Percentiles rank a stretch among this genome's conserved stretches.
Evolutionary conservation across 2,329 filamentous ascomycete species (phyloP).

Genomic region (Diaporthe velutina): DNA sequence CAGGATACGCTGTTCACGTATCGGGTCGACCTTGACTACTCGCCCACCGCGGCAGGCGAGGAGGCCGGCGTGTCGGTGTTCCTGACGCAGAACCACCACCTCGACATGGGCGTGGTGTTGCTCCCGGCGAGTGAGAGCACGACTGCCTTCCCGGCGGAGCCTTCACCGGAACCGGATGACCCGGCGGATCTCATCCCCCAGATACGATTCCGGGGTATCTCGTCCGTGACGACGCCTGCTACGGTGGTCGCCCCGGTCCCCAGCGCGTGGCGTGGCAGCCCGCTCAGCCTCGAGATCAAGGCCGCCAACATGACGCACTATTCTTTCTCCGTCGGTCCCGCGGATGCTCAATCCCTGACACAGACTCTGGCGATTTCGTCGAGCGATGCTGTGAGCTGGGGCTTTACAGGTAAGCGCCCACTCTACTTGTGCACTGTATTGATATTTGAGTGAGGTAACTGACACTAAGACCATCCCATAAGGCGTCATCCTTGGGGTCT

Average conservation of each 20-base stretch:
- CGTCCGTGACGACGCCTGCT: constrained; percentile 54
- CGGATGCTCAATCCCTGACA: constrained; percentile 47
- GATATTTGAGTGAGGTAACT: neutral
- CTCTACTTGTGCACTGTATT: too few relatives aligned
- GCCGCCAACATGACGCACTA: constrained; percentile 61
- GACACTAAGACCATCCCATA: neutral
- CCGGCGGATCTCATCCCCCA: constrained; percentile 50
- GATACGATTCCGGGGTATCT: constrained; percentile 59
- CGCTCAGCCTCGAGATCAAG: constrained; percentile 56
- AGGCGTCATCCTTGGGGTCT: constrained; percentile 64
- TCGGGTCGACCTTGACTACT: constrained; percentile 60
- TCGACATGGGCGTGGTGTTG: constrained; percentile 59
- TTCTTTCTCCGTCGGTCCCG: constrained; percentile 53
- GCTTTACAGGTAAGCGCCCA: constrained; percentile 52
- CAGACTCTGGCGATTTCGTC: constrained; percentile 49
- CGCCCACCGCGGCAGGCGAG: constrained; percentile 52
- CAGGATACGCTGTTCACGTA: constrained; percentile 67
- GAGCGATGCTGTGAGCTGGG: constrained; percentile 55
- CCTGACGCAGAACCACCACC: constrained; percentile 66
- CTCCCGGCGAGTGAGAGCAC: constrained; percentile 48
- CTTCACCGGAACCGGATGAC: constrained; percentile 33
- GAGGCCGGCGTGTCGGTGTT: constrained; percentile 68
- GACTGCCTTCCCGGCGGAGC: constrained; percentile 41
- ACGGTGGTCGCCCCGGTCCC: constrained; percentile 55
- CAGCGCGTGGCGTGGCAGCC: constrained; percentile 49